Conservation (phyloP, 2,329 filamentous ascomycete genomes). For the Cladophialophora yegresii region DNA sequence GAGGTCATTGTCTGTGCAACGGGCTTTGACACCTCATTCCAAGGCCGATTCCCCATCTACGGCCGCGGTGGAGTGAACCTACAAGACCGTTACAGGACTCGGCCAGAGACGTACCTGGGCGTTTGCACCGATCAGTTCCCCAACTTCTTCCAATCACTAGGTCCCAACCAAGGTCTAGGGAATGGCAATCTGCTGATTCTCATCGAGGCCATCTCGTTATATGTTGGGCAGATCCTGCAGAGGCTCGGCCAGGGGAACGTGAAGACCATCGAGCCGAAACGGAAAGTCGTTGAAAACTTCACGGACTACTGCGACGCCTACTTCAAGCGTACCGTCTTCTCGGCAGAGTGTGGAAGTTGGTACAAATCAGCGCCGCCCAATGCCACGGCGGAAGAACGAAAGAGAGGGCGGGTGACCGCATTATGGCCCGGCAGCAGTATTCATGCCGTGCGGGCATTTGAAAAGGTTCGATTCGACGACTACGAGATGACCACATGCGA, state of each 20-base stretch:
- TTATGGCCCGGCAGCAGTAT: slow-evolving; percentile 48
- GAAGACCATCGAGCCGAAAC: slow-evolving; percentile 48
- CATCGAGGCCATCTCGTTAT: slow-evolving; percentile 31
- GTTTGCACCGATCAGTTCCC: slow-evolving; percentile 41
- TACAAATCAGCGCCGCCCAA: slow-evolving; percentile 48
- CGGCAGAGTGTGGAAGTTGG: slow-evolving; percentile 53
- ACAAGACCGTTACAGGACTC: slow-evolving; percentile 37
- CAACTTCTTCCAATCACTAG: slow-evolving; percentile 43
- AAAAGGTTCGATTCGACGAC: slow-evolving; percentile 50
- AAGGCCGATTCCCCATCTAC: slow-evolving; percentile 43
- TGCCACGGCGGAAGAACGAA: slow-evolving; percentile 37
- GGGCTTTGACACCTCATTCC: slow-evolving; percentile 44
- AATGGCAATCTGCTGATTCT: slow-evolving; percentile 37
- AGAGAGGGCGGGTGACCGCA: slow-evolving; percentile 46
- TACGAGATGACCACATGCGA: slow-evolving; percentile 50
- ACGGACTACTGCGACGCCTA: slow-evolving; percentile 51
- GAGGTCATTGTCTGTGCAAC: slow-evolving; percentile 46
- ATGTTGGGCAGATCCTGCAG: slow-evolving; percentile 52
- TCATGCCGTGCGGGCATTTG: slow-evolving; percentile 42
- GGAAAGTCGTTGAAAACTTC: slow-evolving; percentile 52
- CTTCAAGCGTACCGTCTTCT: slow-evolving; percentile 44
- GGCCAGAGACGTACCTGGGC: slow-evolving; percentile 43
- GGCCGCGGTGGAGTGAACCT: slow-evolving; percentile 38
- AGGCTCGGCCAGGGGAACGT: slow-evolving; percentile 53
- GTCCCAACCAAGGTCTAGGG: slow-evolving; percentile 41